phyloP scores from a whole-genome alignment of 768 basidiomycete species.

The Pholiota microspora region DNA sequence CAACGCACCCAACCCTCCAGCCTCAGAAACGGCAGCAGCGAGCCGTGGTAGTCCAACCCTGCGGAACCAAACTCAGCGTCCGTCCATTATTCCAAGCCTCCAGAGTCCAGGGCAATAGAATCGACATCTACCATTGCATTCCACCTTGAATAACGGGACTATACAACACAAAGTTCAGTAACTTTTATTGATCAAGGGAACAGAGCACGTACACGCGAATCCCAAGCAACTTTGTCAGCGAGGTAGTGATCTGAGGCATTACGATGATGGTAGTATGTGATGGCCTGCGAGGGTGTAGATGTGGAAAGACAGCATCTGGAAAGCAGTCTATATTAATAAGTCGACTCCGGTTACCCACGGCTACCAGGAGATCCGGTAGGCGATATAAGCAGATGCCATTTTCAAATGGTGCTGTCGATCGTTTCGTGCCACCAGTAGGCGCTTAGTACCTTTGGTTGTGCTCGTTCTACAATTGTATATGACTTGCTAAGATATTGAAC shows the following conservation, averaged over 20 bases:
- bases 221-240: constrained; percentile 61
- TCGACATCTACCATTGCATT: constrained; percentile 76
- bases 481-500: no score
- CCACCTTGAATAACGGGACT: constrained; percentile 86
- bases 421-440: no score
- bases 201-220: constrained; percentile 59
- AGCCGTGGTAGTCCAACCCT: constrained; percentile 82
- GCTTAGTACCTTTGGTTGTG: no score
- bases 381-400: not conserved
- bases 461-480: no score
- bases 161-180: not conserved
- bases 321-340: constrained; percentile 1
- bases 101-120: constrained; percentile 2
- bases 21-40: constrained; percentile 77
- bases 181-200: not conserved
- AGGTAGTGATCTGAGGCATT: constrained; percentile 30
- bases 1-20: constrained; percentile 72
- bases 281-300: not conserved
- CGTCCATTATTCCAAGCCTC: not conserved
- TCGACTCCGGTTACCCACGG: constrained; percentile 5
- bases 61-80: not conserved
- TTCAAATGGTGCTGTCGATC: not conserved
- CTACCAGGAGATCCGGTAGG: constrained; percentile 11
- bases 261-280: constrained; percentile 1
- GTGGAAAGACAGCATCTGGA: not conserved